These are phyloP conservation scores for Ceratobasidium papillatum DNA, from an alignment of 1,284 basidiomycete genomes.

Conservation along the genomic window DNA sequence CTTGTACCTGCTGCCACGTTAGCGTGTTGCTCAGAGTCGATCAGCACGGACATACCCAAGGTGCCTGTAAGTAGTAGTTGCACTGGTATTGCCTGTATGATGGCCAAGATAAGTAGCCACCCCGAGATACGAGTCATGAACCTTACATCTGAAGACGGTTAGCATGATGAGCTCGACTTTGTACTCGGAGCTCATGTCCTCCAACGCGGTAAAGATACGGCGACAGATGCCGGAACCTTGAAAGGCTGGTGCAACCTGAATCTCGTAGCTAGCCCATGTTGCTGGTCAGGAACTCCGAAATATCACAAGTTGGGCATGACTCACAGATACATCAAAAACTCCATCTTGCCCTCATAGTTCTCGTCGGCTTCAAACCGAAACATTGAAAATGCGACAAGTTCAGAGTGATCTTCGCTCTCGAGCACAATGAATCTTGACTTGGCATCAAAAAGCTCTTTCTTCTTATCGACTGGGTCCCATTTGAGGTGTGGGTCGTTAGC, in stretches of 20 bases:
- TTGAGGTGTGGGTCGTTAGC: slow-evolving; percentile 24
- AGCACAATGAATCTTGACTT: slow-evolving; percentile 24
- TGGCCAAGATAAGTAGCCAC: not conserved
- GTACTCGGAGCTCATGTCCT: slow-evolving; percentile 13
- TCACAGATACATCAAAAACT: slow-evolving; percentile 33
- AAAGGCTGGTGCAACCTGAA: slow-evolving; percentile 10
- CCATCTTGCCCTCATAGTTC: slow-evolving; percentile 1
- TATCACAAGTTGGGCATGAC: not conserved
- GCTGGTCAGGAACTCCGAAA: not conserved
- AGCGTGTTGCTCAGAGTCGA: not conserved
- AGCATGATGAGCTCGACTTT: slow-evolving; percentile 27
- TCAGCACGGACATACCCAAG: slow-evolving; percentile 18
- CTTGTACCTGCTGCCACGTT: not conserved
- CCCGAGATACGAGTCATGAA: not conserved
- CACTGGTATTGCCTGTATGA: slow-evolving; percentile 20
- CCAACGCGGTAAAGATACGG: slow-evolving; percentile 28
- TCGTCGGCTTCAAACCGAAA: slow-evolving; percentile 32
- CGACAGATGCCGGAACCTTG: slow-evolving; percentile 22
- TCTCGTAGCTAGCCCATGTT: slow-evolving; percentile 9
- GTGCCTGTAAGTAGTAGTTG: slow-evolving; percentile 11
- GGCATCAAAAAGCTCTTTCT: slow-evolving; percentile 19
- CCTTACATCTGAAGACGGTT: slow-evolving; percentile 27
- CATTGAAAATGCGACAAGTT: slow-evolving; percentile 31
- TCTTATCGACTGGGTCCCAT: slow-evolving; percentile 28
- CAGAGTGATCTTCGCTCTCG: slow-evolving; percentile 11